phyloP scores from a whole-genome alignment of 148 eudicot genomes.

The Selenicereus undatus region DNA sequence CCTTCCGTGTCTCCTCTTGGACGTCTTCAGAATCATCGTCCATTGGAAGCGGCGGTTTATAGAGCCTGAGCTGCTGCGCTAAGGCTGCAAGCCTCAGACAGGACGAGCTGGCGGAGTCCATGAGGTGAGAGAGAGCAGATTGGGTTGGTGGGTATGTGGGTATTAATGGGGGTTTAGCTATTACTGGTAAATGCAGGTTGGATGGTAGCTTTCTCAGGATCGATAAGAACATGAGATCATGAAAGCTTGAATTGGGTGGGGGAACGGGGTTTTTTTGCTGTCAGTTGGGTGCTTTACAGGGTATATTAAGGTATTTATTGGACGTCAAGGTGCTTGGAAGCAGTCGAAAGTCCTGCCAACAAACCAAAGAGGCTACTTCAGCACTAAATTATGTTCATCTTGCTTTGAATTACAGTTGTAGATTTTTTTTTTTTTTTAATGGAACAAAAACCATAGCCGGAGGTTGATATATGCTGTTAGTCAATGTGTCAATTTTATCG shows the following conservation, averaged over 20 bases:
- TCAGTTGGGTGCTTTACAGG: not conserved
- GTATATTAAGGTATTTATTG: not conserved
- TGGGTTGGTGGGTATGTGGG: not conserved
- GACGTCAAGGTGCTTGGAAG: not conserved
- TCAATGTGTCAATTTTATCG: no score
- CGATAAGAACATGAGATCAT: conserved; percentile 18
- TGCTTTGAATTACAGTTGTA: no score
- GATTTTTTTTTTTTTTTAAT: no score
- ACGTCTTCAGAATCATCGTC: conserved; percentile 34
- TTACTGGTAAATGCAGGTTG: conserved; percentile 1
- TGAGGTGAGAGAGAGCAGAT: conserved; percentile 18
- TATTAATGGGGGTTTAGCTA: conserved; percentile 13
- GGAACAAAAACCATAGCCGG: no score
- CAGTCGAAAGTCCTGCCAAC: not conserved
- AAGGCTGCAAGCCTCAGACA: conserved; percentile 40
- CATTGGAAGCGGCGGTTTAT: conserved; percentile 34
- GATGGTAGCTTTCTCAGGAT: conserved; percentile 17
- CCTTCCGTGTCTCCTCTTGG: conserved; percentile 47
- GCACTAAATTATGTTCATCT: no score
- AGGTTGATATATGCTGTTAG: no score
- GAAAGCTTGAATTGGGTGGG: not conserved
- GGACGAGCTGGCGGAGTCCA: conserved; percentile 32
- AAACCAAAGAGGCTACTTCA: no score
- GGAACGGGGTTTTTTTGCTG: no score
- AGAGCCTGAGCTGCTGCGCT: conserved; percentile 50